Conservation (phyloP, 1,284 basidiomycete genomes). For the Malassezia brasiliensis region DNA sequence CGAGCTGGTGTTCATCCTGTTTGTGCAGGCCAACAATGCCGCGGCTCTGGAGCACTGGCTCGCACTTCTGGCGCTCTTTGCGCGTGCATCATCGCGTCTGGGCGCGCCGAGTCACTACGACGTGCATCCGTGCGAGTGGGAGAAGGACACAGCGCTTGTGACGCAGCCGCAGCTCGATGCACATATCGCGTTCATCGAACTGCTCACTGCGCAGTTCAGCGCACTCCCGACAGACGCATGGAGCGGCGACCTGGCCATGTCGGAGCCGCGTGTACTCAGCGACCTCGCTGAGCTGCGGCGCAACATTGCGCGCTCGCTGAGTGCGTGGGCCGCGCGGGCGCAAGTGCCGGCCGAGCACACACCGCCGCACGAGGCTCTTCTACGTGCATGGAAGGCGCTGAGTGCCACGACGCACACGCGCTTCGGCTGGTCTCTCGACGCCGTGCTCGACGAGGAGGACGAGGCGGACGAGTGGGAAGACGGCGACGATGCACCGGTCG, state of each 20-base stretch:
- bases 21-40: slow-evolving; percentile 19
- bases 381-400: slow-evolving; percentile 10
- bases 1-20: slow-evolving; percentile 29
- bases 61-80: slow-evolving; percentile 23
- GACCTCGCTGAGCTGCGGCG: slow-evolving; percentile 11
- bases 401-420: neutral
- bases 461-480: slow-evolving; percentile 15
- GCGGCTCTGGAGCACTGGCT: slow-evolving; percentile 28
- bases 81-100: slow-evolving; percentile 20
- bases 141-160: neutral
- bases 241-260: slow-evolving; percentile 3
- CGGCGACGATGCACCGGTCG: slow-evolving; percentile 14
- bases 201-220: slow-evolving; percentile 4
- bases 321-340: slow-evolving; percentile 6
- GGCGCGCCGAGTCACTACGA: slow-evolving; percentile 20
- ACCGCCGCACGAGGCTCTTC: slow-evolving; percentile 5
- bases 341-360: neutral
- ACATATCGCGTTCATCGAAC: slow-evolving; percentile 9
- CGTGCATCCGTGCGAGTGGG: slow-evolving; percentile 22
- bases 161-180: slow-evolving; percentile 6
- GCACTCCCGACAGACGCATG: slow-evolving; percentile 2
- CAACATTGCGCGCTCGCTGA: slow-evolving; percentile 9
- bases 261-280: slow-evolving; percentile 3
- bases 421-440: slow-evolving; percentile 11
- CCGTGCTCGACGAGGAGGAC: slow-evolving; percentile 15